A percentile compares a stretch with the other conserved stretches of the same genome.
phyloP scores from a whole-genome alignment of 2,329 filamentous ascomycete species.

The Sclerotiophoma versabilis region DNA sequence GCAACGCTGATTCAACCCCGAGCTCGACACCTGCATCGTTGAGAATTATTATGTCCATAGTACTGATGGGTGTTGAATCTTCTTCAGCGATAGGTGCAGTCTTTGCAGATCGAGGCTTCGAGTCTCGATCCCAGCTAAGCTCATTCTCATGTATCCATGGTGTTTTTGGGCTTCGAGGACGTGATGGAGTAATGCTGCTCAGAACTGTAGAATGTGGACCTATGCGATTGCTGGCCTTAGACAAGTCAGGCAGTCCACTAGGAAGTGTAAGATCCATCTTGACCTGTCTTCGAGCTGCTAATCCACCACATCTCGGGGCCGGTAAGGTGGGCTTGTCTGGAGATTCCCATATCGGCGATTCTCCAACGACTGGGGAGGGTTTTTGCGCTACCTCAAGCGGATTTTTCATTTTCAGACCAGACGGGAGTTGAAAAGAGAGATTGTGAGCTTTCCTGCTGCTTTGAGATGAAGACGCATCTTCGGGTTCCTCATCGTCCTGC shows the following conservation, averaged over 20 bases:
- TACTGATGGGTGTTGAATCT: background rate
- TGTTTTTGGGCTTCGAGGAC: conserved; percentile 38
- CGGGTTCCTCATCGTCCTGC: background rate
- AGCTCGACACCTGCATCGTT: background rate
- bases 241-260: conserved; percentile 26
- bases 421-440: conserved; percentile 18
- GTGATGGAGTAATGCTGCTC: conserved; percentile 30
- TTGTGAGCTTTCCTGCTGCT: conserved; percentile 14
- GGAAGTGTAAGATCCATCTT: conserved; percentile 40
- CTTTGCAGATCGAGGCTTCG: background rate
- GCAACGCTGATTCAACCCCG: background rate
- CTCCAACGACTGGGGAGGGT: conserved; percentile 1
- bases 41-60: background rate
- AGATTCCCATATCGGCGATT: background rate
- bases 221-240: conserved; percentile 22
- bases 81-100: conserved; percentile 26
- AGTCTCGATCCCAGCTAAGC: conserved; percentile 18
- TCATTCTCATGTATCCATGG: conserved; percentile 27
- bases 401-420: background rate
- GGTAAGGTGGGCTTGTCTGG: background rate
- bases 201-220: conserved; percentile 12
- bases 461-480: background rate
- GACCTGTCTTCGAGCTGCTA: conserved; percentile 40
- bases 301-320: conserved; percentile 17
- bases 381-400: background rate